Percentiles rank a stretch among this genome's conserved stretches.
phyloP scores from a whole-genome alignment of 2,329 filamentous ascomycete species.

The Blumeriella jaapii region DNA sequence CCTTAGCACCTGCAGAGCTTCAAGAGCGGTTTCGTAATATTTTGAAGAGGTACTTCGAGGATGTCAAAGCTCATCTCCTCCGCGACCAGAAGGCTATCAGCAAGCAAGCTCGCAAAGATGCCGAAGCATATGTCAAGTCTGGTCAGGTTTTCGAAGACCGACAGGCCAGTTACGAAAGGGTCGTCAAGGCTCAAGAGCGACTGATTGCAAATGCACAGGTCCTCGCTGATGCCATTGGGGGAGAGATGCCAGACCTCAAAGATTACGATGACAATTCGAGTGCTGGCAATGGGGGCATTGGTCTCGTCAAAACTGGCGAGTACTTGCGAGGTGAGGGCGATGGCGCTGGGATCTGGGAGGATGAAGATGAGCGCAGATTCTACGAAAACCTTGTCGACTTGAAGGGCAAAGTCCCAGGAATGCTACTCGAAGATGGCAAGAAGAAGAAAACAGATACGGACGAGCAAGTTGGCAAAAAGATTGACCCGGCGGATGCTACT shows the following conservation, averaged over 20 bases:
- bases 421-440: constrained; percentile 85
- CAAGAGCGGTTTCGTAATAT: constrained; percentile 81
- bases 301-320: constrained; percentile 85
- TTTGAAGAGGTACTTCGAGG: constrained; percentile 78
- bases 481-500: constrained; percentile 39
- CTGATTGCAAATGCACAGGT: constrained; percentile 83
- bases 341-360: constrained; percentile 93
- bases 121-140: constrained; percentile 96
- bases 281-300: constrained; percentile 65
- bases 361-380: constrained; percentile 94
- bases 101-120: constrained; percentile 83
- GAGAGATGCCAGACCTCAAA: constrained; percentile 87
- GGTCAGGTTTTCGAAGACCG: constrained; percentile 97
- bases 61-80: constrained; percentile 77
- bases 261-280: constrained; percentile 64
- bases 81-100: constrained; percentile 87
- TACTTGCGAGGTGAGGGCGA: constrained; percentile 85
- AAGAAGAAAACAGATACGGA: constrained; percentile 82
- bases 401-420: constrained; percentile 88
- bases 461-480: constrained; percentile 70
- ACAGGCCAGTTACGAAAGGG: constrained; percentile 90
- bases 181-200: constrained; percentile 83
- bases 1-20: constrained; percentile 64
- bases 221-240: constrained; percentile 75
- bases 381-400: constrained; percentile 95